Evolutionary conservation across 1,284 basidiomycete genomes (phyloP), one percentile per base, ranked within the genome.

Genomic region (Cryptococcus maquisensis): DNA sequence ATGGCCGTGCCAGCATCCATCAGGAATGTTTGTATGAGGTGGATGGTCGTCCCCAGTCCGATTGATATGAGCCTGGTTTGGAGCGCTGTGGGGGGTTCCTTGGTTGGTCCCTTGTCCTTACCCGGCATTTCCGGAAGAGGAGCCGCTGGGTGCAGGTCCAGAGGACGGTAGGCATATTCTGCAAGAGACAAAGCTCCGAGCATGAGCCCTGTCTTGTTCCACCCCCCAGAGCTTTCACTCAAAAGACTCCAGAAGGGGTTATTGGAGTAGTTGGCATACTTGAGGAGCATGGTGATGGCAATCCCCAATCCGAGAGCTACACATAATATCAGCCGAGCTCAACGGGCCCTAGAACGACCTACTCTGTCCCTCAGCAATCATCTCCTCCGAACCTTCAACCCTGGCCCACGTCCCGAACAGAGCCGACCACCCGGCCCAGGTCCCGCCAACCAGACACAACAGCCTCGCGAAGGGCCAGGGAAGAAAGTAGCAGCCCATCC

Each of bases 171-270:
- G 20, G 60, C 52, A 35, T 70, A 68, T 52, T 79, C 77, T 13
- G 61, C 47, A 16, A 74, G 42, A 8, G 74, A 71, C 2, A 73
- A 53, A 8, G 62, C 58, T 4, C 72, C 76, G 39, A 80, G 56
- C 0, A 66, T 18, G 21, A 90, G 73, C 3, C 86, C 86, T 1
- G 79, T 80, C 63, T 82, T 84, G 74, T 93, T 90, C 75, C 82
- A 86, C 23, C 86, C 86, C 10, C 85, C 86, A 0, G 84, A 84
- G 32, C 79, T 69, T 44, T 80, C 79, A 64, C 87, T 80, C 24
- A 89, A 80, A 65, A 90, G 83, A 0, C 87, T 85, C 91, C 91
- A 94, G 32, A 92, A 86, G 62, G 90, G 90, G 66, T 92, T 92
- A 62, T 88, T 89, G 0, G 85, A 83, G 66, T 88, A 81, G 64